Evolutionary conservation across 176 grass and related monocot genomes (phyloP), one percentile per base, ranked within the genome.

Genomic region (Zoysia pacifica): DNA sequence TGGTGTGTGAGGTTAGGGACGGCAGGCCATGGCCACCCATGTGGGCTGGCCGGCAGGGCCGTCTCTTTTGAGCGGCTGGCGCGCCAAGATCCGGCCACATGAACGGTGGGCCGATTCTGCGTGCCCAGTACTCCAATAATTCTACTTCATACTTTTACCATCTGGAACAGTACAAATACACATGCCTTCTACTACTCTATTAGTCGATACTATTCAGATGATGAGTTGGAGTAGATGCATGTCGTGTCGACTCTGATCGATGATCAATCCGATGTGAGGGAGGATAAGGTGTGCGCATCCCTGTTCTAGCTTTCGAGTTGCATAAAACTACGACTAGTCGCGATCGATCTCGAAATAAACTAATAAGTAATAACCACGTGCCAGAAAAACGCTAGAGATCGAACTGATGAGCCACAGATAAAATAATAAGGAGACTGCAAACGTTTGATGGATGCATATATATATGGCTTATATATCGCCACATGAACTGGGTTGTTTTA

Each of bases 321-420:
- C 49, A 28, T 35, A 71, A 50, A 49, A 47, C 28, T 28, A 28
- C 28, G 0, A 28, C 28, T 62, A 60, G 10, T 45, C 4, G 6
- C 6, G 38, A 38, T 36, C 1, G 38, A 38, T 36, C 1, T 9
- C 7, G 11, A 2, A 48, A 62, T 76, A 77, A 77, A 69, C 12
- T 37, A 79, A 67, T 0, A 7, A n/a, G 16, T 28, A 28, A 79
- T 44, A 45, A 79, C 49, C 76, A 68, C 65, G 64, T 79, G 77
- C 74, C 28, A 2, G 35, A 69, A 79, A 41, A 41, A 55, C 56
- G 9, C 54, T 61, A 12, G 3, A 46, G 5, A 47, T 61, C 41
- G 11, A 35, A 1, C 41, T 14, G 62, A 65, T 4, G 40, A 67
- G 65, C 65, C 6, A 4, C 5, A 67, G 41, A 67, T 43, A 44